Evolutionary conservation across 169 alveolate genomes (phyloP), one percentile per base, ranked within the genome.

Genomic region (Cryptosporidium felis): DNA sequence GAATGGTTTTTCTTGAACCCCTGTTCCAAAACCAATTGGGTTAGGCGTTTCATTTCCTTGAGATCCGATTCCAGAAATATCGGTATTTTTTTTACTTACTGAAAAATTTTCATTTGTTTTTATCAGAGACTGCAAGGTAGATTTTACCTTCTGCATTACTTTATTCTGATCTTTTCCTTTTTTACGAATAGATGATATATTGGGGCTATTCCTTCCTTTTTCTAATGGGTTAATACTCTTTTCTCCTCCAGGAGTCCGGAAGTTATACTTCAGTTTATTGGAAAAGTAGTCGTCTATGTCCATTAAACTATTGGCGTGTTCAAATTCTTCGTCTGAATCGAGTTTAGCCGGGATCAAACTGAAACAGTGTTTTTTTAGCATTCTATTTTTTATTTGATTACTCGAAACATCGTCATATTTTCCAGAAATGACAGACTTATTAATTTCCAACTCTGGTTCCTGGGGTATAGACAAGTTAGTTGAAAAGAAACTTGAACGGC

Each of bases 361-460:
- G 36, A 65, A 65, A 26, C 62, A 46, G 9, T 65, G 61, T 10
- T 65, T 65, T 65, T 46, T 46, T 2, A 65, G 28, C 81, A 65
- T 46, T 14, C 81, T 65, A 26, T 65, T 65, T 65, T 46, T 65
- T 46, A 65, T 65, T 16, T 65, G 81, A 21, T 65, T 65, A 26
- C 12, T 26, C n/a, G 81, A 40, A n/a, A 65, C 5, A 21, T 65
- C 81, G 14, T 46, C 63, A 47, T 65, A 65, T 32, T 65, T 65
- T 32, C 26, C 49, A 32, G 81, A 65, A 32, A 47, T 65, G n/a
- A n/a, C n/a, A 46, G 62, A 45, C 32, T 21, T 65, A 16, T 45
- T 14, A 4, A 44, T 46, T 14, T 14, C 44, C 18, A 47, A 12
- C 32, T 65, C 62, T 28, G 85, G 85, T 23, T 74, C 85, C 56